A percentile compares a stretch with the other conserved stretches of the same genome.
Evolutionary conservation across 305 asterid genomes (phyloP).

Genomic region (Lippia alba): DNA sequence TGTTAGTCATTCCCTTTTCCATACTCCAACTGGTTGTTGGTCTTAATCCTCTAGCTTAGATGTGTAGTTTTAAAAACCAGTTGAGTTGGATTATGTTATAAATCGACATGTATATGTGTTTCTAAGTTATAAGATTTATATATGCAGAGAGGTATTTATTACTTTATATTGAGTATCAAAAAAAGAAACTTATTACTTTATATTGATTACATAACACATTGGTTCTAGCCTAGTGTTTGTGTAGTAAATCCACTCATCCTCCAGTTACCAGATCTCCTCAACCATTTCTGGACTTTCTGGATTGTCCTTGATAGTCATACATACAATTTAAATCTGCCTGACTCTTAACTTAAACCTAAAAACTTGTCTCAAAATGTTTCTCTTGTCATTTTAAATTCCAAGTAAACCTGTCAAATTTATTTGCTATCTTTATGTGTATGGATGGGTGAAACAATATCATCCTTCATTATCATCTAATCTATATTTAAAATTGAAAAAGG

Average conservation of each 20-base stretch:
- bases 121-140: not conserved
- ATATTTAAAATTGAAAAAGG: slow-evolving; percentile 17
- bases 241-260: not conserved
- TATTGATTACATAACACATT: slow-evolving; percentile 9
- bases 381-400: not conserved
- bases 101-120: not conserved
- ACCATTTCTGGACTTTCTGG: not conserved
- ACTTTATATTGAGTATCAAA: not conserved
- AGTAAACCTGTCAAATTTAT: slow-evolving; percentile 7
- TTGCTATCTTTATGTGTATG: not conserved
- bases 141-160: not conserved
- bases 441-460: slow-evolving; percentile 8
- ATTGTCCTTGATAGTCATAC: not conserved
- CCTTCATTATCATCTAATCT: not conserved
- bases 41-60: slow-evolving; percentile 10
- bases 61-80: not conserved
- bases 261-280: not conserved
- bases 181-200: slow-evolving; percentile 8
- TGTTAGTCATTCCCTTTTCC: slow-evolving; percentile 9
- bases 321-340: slow-evolving; percentile 3
- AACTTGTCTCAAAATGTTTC: not conserved
- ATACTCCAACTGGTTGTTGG: slow-evolving; percentile 6
- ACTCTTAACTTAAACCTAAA: not conserved
- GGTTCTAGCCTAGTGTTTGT: slow-evolving; percentile 25
- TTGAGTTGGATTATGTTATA: not conserved